Evolutionary conservation across 305 asterid genomes (phyloP), one percentile per base, ranked within the genome.

Genomic region (Ajuga reptans): DNA sequence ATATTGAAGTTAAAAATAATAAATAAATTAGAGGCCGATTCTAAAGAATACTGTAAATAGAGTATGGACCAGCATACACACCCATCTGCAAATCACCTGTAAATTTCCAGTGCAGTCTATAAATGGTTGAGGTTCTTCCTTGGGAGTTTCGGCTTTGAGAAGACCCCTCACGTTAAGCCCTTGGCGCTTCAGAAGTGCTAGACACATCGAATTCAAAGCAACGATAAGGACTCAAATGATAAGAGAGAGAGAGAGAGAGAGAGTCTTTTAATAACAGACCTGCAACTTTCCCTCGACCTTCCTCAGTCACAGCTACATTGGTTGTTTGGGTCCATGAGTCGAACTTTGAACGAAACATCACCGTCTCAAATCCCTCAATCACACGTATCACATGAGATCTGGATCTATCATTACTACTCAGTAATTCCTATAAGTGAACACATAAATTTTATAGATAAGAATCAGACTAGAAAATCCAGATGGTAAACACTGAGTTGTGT

Each of bases 71-170:
- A 63, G 39, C 68, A 71, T 49, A 53, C 65, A 62, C 24, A 64
- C 66, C 69, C 52, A 52, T 79, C 51, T 39, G 36, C 74, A 64
- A 56, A 58, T 65, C 79, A 95, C 99, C 99, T 91, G 93, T 83
- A 95, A 82, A 82, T 91, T 78, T 68, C 99, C 99, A 0, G 99
- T 88, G 86, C 97, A 89, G 72, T 95, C 99, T 74, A 95, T 92
- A 79, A 77, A 77, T 45, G 87, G 87, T 72, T 83, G 92, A 65
- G 93, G 90, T 75, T 91, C 99, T 78, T 92, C 99, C 84, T 87
- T 95, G 34, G 92, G 88, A 66, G 98, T 80, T 69, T 90, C 87
- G 49, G 97, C 89, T 87, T 95, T 95, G 78, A 89, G 76, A 77
- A 95, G 85, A 60, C 99, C 99, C 85, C 84, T 91, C 81, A 89